A percentile compares a stretch with the other conserved stretches of the same genome.
Evolutionary conservation across 2,329 filamentous ascomycete species (phyloP).

Genomic region (Penicillium sp.): DNA sequence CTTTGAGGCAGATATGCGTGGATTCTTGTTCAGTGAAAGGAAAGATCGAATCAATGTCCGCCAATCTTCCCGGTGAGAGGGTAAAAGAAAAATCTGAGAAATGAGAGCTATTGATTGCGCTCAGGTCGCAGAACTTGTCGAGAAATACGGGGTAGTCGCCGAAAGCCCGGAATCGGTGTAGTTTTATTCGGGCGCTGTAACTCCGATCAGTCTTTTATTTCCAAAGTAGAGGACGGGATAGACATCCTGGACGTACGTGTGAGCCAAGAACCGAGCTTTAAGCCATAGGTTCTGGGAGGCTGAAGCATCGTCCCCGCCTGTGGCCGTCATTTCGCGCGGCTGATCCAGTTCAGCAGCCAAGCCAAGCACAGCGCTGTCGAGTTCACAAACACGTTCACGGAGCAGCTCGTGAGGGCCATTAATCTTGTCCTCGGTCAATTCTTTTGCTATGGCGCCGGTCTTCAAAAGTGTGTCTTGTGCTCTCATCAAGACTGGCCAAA

Average conservation of each 20-base stretch:
- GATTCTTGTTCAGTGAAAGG: conserved; percentile 28
- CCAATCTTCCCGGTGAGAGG: conserved; percentile 21
- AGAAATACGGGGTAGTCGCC: conserved; percentile 26
- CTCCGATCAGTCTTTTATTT: neutral
- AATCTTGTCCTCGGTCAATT: neutral
- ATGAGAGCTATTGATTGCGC: conserved; percentile 17
- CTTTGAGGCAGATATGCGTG: conserved; percentile 24
- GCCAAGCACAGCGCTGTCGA: conserved; percentile 14
- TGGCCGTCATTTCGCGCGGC: conserved; percentile 10
- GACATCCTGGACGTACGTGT: conserved; percentile 19
- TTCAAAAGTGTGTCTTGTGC: conserved; percentile 19
- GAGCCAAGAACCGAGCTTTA: conserved; percentile 11
- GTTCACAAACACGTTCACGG: conserved; percentile 8
- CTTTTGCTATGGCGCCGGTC: neutral
- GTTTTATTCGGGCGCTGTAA: conserved; percentile 20
- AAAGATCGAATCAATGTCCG: conserved; percentile 15
- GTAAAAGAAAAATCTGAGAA: conserved; percentile 13
- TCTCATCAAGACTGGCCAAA: conserved; percentile 10
- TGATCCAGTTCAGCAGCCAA: conserved; percentile 17
- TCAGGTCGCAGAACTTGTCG: conserved; percentile 24
- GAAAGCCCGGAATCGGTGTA: conserved; percentile 27
- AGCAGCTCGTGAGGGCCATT: neutral
- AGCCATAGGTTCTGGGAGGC: conserved; percentile 19
- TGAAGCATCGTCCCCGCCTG: conserved; percentile 16
- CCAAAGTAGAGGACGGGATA: neutral